Base-by-base conservation (phyloP, 75 land plant species). In the Sequoia sempervirens region DNA sequence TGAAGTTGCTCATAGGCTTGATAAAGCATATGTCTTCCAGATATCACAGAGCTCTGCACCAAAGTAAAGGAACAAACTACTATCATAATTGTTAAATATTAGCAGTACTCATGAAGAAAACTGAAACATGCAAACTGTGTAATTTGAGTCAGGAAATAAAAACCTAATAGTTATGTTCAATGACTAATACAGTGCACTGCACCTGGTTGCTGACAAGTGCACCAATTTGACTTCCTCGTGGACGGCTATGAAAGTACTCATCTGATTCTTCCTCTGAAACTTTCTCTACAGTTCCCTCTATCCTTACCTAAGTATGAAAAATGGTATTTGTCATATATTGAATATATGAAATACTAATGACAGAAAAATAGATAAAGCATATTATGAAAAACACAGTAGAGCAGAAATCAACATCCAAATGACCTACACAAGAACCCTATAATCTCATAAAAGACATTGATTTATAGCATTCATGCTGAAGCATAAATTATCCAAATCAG, bases 141-240 rank as follows among this genome's bases (percentile, higher is more conserved):
- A 36, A 20, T 80, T 30, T 46, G 34, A 85, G 80, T 28, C 70
- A 79, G 38, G 30, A 32, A 66, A 40, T 32, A 37, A 75, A 41
- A 73, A 64, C 50, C 2, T 10, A 11, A 28, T 18, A 53, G 36
- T 5, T 75, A 72, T n/a, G 26, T 43, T 75, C 37, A 83, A 88
- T 2, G 75, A 11, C 28, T 85, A 82, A 9, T 40, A 54, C 54
- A 20, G 9, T 26, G 28, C 82, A 79, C 36, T 32, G 32, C 61
- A 97, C 99, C 98, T 98, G 99, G 38, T 90, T 85, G 91, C 99
- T 98, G 66, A 90, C 99, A 18, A 96, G 83, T 61, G 99, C 99
- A 52, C 99, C 98, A 89, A 96, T 86, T 84, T 98, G 99, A 86
- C 99, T 98, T 87, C 94, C 98, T 82, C 92, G 87, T 11, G 99